Evolutionary conservation across 169 alveolate species (phyloP).

Genomic region (Amoebophrya sp.): DNA sequence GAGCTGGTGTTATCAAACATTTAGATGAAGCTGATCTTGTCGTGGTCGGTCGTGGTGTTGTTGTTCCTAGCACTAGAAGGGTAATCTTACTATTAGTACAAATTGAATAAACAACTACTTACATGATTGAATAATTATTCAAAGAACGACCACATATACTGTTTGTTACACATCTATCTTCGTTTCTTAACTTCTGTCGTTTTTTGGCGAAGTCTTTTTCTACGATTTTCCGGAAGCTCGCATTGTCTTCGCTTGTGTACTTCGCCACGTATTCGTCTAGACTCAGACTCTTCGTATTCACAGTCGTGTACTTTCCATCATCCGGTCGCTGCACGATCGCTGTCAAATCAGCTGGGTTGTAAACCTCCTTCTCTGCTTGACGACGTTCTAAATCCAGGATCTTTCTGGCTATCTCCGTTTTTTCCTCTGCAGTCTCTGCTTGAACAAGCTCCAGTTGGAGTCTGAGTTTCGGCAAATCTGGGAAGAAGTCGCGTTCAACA

Average conservation of each 20-base stretch:
- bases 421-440: background rate
- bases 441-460: background rate
- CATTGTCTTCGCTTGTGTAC: background rate
- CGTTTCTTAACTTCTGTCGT: too few relatives aligned
- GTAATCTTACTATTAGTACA: too few relatives aligned
- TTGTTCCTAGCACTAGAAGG: too few relatives aligned
- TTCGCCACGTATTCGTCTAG: background rate
- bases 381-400: background rate
- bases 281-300: background rate
- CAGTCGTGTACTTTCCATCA: background rate
- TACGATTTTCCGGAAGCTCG: background rate
- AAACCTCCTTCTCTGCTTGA: background rate
- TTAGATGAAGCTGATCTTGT: too few relatives aligned
- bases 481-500: background rate
- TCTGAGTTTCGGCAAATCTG: background rate
- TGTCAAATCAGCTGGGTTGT: background rate
- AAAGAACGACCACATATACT: too few relatives aligned
- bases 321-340: background rate
- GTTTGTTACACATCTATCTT: too few relatives aligned
- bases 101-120: too few relatives aligned
- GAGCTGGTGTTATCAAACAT: too few relatives aligned
- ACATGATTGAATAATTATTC: too few relatives aligned
- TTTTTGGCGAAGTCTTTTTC: background rate
- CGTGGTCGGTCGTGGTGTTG: too few relatives aligned
- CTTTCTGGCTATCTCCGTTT: background rate